These are phyloP conservation scores for Bipolaris victoriae DNA, from an alignment of 2,329 filamentous ascomycete species.

Conservation along the genomic window DNA sequence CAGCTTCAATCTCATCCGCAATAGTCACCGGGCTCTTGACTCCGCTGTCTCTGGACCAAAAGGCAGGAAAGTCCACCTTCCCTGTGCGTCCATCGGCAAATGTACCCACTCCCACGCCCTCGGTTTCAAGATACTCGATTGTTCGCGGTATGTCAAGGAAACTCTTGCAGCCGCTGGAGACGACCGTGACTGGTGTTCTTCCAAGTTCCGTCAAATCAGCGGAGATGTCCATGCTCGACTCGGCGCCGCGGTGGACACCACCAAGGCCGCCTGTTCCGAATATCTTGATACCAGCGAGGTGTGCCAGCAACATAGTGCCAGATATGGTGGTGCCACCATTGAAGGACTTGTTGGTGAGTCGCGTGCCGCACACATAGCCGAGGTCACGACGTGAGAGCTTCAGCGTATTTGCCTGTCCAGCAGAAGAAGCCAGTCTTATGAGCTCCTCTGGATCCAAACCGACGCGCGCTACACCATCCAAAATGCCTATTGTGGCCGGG, in stretches of 20 bases:
- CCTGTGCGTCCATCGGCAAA: slow-evolving; percentile 82
- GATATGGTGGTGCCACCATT: slow-evolving; percentile 94
- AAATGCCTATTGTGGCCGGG: slow-evolving; percentile 87
- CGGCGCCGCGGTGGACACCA: slow-evolving; percentile 88
- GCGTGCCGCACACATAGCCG: slow-evolving; percentile 77
- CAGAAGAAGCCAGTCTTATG: slow-evolving; percentile 67
- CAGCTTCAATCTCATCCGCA: slow-evolving; percentile 78
- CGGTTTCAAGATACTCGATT: slow-evolving; percentile 77
- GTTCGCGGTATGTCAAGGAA: slow-evolving; percentile 93
- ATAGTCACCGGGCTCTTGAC: slow-evolving; percentile 78
- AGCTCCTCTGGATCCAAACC: slow-evolving; percentile 78
- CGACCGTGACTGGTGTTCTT: slow-evolving; percentile 83
- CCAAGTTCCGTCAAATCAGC: slow-evolving; percentile 95
- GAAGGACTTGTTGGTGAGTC: slow-evolving; percentile 68
- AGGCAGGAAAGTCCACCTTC: slow-evolving; percentile 84
- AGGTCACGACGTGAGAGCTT: slow-evolving; percentile 91
- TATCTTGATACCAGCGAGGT: slow-evolving; percentile 84
- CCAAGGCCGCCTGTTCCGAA: slow-evolving; percentile 96
- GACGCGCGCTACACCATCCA: slow-evolving; percentile 82
- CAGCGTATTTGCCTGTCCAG: slow-evolving; percentile 69
- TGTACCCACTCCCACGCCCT: slow-evolving; percentile 82
- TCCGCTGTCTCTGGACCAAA: slow-evolving; percentile 89
- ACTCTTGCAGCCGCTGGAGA: slow-evolving; percentile 92
- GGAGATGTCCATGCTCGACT: slow-evolving; percentile 89
- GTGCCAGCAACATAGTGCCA: slow-evolving; percentile 88